These are phyloP conservation scores for Inga oerstediana DNA, from an alignment of 306 rosid species.

Conservation along the genomic window DNA sequence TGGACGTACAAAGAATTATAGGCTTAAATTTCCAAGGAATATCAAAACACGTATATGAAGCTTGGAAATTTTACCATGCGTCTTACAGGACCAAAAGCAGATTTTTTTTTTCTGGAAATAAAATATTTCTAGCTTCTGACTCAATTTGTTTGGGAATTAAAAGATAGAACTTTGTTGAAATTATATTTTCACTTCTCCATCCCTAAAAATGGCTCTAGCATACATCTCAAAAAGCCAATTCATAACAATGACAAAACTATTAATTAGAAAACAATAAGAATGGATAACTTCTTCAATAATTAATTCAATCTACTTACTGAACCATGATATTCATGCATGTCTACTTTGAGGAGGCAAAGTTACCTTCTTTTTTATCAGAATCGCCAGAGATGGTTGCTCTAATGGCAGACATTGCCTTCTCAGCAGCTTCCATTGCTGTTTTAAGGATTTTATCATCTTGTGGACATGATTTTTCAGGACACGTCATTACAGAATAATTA, in stretches of 20 bases:
- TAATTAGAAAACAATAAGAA: not conserved
- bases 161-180: slow-evolving; percentile 4
- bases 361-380: slow-evolving; percentile 61
- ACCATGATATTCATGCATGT: slow-evolving; percentile 20
- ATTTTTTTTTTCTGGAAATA: not conserved
- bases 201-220: slow-evolving; percentile 1
- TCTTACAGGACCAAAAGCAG: not conserved
- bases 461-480: slow-evolving; percentile 43
- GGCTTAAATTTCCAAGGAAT: slow-evolving; percentile 4
- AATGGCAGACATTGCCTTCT: slow-evolving; percentile 70
- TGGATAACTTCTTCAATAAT: slow-evolving; percentile 19
- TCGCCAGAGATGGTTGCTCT: slow-evolving; percentile 44
- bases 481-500: slow-evolving; percentile 40
- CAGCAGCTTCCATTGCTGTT: slow-evolving; percentile 76
- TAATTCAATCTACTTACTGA: slow-evolving; percentile 10
- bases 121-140: slow-evolving; percentile 5
- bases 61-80: not conserved
- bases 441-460: slow-evolving; percentile 48
- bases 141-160: slow-evolving; percentile 1
- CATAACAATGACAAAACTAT: not conserved
- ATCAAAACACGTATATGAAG: not conserved
- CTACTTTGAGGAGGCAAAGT: slow-evolving; percentile 20
- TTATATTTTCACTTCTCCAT: slow-evolving; percentile 11
- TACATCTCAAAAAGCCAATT: not conserved
- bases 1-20: not conserved